Percentiles rank a stretch among this genome's conserved stretches.
Evolutionary conservation across 768 basidiomycete species (phyloP).

Genomic region (Termitomyces sp.): DNA sequence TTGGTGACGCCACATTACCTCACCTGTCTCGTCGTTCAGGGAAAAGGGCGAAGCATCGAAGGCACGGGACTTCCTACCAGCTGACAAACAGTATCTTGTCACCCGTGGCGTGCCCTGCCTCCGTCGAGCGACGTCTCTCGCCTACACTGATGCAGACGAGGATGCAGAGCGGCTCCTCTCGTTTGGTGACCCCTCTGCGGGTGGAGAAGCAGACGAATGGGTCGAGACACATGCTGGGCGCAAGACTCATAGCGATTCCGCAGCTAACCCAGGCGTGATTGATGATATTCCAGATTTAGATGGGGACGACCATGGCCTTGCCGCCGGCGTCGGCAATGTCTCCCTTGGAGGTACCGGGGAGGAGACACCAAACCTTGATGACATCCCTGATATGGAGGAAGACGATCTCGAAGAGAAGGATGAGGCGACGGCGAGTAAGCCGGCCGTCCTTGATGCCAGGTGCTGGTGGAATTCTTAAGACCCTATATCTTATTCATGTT

Average conservation of each 20-base stretch:
- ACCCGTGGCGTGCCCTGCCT: slow-evolving; percentile 96
- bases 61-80: slow-evolving; percentile 87
- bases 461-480: slow-evolving; percentile 20
- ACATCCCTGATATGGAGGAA: slow-evolving; percentile 99
- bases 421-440: slow-evolving; percentile 70
- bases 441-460: slow-evolving; percentile 44
- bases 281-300: slow-evolving; percentile 89
- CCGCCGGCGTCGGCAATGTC: slow-evolving; percentile 38
- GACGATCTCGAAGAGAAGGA: slow-evolving; percentile 87
- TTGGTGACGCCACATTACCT: background rate
- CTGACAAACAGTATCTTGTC: slow-evolving; percentile 94
- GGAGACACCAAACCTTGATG: slow-evolving; percentile 90
- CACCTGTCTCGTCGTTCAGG: slow-evolving; percentile 40
- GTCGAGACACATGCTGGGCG: slow-evolving; percentile 95
- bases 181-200: slow-evolving; percentile 62
- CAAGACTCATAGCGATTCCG: slow-evolving; percentile 43
- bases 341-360: slow-evolving; percentile 33
- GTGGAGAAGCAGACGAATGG: slow-evolving; percentile 82
- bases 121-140: slow-evolving; percentile 84
- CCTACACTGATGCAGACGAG: slow-evolving; percentile 94
- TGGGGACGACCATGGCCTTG: slow-evolving; percentile 38
- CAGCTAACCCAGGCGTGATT: slow-evolving; percentile 58
- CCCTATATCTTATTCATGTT: background rate
- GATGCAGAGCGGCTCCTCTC: slow-evolving; percentile 90
- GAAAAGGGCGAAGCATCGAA: slow-evolving; percentile 88